These are phyloP conservation scores for Bidens hawaiensis DNA, from an alignment of 140 eudicot species.

Conservation along the genomic window DNA sequence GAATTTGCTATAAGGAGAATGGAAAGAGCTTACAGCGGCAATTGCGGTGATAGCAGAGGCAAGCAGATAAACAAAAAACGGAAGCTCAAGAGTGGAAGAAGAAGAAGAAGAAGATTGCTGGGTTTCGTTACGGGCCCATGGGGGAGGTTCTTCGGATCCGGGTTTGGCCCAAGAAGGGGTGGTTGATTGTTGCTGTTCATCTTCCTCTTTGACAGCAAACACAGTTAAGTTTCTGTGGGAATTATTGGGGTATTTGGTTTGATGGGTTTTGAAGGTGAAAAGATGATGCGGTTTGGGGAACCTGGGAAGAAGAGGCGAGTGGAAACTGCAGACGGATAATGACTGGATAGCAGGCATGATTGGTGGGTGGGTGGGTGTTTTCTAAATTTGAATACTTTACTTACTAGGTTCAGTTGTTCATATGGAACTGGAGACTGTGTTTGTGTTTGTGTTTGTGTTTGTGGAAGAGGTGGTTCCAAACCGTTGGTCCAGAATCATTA, in stretches of 20 bases:
- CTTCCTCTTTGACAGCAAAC: conserved; percentile 39
- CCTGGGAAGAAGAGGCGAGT: conserved; percentile 17
- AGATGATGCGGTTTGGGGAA: too few species aligned
- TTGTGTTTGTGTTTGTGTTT: too few species aligned
- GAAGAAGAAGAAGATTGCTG: conserved; percentile 44
- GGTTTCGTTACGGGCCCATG: conserved; percentile 90
- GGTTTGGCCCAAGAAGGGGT: conserved; percentile 89
- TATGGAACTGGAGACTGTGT: too few species aligned
- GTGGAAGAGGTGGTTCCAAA: too few species aligned
- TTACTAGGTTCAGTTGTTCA: too few species aligned
- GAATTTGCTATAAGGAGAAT: too few species aligned
- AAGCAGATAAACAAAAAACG: conserved; percentile 77
- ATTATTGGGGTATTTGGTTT: neutral
- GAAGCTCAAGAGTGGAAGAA: conserved; percentile 48
- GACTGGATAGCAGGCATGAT: conserved; percentile 24
- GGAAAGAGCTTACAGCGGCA: conserved; percentile 68
- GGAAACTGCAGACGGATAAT: conserved; percentile 25
- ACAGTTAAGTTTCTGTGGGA: conserved; percentile 26
- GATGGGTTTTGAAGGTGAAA: conserved; percentile 15
- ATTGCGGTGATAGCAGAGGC: conserved; percentile 94
- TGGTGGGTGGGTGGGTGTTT: too few species aligned
- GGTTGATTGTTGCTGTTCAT: conserved; percentile 40
- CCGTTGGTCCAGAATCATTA: too few species aligned
- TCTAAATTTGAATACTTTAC: too few species aligned
- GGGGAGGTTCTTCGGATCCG: conserved; percentile 89